These are phyloP conservation scores for Aphanomyces euteiches DNA, from an alignment of 352 stramenopile genomes.

Conservation along the genomic window DNA sequence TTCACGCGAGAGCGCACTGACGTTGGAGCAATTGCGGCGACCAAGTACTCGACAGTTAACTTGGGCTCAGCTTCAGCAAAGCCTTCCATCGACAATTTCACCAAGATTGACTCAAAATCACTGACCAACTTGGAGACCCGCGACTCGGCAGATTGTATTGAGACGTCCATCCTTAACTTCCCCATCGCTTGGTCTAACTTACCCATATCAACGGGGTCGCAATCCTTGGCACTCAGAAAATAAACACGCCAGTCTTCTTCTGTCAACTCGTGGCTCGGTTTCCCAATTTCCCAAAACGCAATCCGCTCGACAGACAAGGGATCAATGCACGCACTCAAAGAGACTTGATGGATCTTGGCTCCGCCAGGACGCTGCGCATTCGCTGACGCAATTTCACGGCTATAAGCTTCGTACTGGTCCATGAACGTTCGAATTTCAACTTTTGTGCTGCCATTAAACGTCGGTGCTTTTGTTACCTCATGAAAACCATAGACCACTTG, in stretches of 20 bases:
- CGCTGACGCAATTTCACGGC: not conserved
- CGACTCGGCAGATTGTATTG: constrained; percentile 5
- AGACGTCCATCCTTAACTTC: constrained; percentile 6
- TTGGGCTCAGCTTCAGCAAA: constrained; percentile 8
- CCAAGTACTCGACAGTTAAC: constrained; percentile 6
- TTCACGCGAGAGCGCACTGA: not conserved
- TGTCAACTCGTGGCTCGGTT: not conserved
- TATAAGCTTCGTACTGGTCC: too few species aligned
- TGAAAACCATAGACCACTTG: too few species aligned
- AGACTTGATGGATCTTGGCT: not conserved
- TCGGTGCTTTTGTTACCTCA: too few species aligned
- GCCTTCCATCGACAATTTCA: constrained; percentile 1
- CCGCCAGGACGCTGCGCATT: too few species aligned
- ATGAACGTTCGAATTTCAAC: too few species aligned
- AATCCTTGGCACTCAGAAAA: not conserved
- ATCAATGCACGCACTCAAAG: not conserved
- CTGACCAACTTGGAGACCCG: constrained; percentile 6
- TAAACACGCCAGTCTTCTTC: constrained; percentile 3
- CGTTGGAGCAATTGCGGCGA: not conserved
- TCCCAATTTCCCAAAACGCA: not conserved
- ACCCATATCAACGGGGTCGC: not conserved
- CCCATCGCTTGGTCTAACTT: not conserved
- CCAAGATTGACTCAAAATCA: not conserved
- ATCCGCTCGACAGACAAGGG: not conserved
- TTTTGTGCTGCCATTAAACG: too few species aligned